Evolutionary conservation across 352 stramenopile genomes (phyloP).

Genomic region (Phytophthora hybrid): DNA sequence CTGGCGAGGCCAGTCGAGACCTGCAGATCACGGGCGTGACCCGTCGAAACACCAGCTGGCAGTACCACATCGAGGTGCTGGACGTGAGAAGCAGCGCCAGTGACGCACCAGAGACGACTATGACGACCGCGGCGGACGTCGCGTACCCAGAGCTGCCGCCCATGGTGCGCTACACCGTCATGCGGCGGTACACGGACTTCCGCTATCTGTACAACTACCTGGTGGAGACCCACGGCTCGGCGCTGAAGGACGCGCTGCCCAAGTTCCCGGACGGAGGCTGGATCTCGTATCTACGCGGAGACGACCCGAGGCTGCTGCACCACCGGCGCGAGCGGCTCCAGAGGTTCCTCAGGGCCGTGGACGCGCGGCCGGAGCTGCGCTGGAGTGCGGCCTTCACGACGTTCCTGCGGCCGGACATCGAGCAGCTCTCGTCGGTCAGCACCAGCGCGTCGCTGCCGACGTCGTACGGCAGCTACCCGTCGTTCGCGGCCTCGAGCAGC

Average conservation of each 20-base stretch:
- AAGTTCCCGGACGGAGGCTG: conserved; percentile 76
- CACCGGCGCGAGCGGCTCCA: conserved; percentile 72
- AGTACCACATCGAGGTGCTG: conserved; percentile 86
- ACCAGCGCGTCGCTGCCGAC: conserved; percentile 18
- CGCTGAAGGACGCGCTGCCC: conserved; percentile 57
- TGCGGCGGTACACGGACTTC: conserved; percentile 84
- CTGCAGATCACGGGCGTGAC: conserved; percentile 79
- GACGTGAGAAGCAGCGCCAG: conserved; percentile 42
- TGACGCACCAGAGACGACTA: background rate
- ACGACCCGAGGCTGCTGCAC: conserved; percentile 77
- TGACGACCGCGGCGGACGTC: conserved; percentile 11
- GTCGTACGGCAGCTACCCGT: conserved; percentile 42
- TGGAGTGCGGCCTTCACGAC: conserved; percentile 64
- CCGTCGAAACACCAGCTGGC: conserved; percentile 69
- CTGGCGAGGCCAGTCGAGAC: conserved; percentile 53
- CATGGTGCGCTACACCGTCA: conserved; percentile 83
- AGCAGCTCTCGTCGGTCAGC: conserved; percentile 37
- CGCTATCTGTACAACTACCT: conserved; percentile 70
- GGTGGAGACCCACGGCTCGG: conserved; percentile 53
- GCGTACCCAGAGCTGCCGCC: conserved; percentile 61
- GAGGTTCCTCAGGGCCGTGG: conserved; percentile 66
- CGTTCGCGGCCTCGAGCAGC: conserved; percentile 29
- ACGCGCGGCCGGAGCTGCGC: conserved; percentile 65
- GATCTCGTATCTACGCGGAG: conserved; percentile 77
- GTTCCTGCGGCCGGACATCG: conserved; percentile 73